Evolutionary conservation across 2,329 filamentous ascomycete species (phyloP).

Genomic region (Ilyonectria destructans): DNA sequence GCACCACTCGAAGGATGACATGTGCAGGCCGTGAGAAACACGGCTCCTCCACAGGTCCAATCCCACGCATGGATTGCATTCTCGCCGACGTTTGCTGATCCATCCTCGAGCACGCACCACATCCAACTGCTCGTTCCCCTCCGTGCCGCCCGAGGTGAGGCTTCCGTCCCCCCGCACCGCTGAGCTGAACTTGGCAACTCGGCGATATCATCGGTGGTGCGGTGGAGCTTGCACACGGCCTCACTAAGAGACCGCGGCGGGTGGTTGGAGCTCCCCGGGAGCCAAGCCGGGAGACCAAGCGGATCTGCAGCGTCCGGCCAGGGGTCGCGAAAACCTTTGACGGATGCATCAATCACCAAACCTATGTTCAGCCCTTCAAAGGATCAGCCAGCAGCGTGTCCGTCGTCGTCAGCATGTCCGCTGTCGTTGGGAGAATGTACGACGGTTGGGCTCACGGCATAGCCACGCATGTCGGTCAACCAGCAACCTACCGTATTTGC

Average conservation of each 20-base stretch:
- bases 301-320: neutral
- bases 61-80: neutral
- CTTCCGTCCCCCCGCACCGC: neutral
- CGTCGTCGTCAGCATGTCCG: too few relatives aligned
- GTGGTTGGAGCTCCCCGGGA: neutral
- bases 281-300: neutral
- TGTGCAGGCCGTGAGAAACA: neutral
- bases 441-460: conserved; percentile 1
- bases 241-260: neutral
- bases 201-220: neutral
- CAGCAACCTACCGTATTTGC: neutral
- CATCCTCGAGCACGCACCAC: neutral
- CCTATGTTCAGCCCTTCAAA: too few relatives aligned
- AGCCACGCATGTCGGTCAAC: conserved; percentile 7
- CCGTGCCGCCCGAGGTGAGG: neutral
- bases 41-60: neutral
- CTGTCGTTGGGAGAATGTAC: too few relatives aligned
- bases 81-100: neutral
- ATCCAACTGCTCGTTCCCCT: neutral
- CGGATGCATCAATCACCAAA: neutral
- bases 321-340: neutral
- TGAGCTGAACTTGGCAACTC: neutral
- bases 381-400: too few relatives aligned
- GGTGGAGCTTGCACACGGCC: neutral
- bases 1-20: neutral